Evolutionary conservation across 2,329 filamentous ascomycete species (phyloP).

Genomic region (Paraphoma chrysanthemicola): DNA sequence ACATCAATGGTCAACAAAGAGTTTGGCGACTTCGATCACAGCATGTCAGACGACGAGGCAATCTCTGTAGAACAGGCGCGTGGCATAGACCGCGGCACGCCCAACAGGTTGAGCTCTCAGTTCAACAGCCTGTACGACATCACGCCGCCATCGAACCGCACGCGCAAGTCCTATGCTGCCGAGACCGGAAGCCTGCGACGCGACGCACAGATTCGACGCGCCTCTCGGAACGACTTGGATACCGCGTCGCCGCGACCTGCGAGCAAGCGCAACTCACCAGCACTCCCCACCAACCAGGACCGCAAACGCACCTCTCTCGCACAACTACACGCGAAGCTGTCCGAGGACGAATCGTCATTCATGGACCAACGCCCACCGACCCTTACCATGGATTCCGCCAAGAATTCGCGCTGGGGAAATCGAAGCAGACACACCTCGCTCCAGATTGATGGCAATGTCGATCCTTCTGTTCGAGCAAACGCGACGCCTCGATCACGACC

Average conservation of each 20-base stretch:
- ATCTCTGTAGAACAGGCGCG: constrained; percentile 66
- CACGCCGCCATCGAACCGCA: constrained; percentile 50
- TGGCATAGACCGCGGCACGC: constrained; percentile 52
- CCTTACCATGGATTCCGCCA: constrained; percentile 47
- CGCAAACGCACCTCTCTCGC: constrained; percentile 58
- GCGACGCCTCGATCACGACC: constrained; percentile 41
- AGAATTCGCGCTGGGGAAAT: constrained; percentile 64
- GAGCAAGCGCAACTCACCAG: constrained; percentile 44
- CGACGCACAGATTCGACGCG: constrained; percentile 55
- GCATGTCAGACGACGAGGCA: constrained; percentile 48
- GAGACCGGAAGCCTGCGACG: constrained; percentile 50
- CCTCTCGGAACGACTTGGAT: constrained; percentile 51
- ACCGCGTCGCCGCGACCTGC: constrained; percentile 47
- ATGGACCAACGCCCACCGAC: constrained; percentile 59
- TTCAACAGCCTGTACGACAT: constrained; percentile 59
- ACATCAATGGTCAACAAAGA: constrained; percentile 50
- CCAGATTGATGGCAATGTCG: constrained; percentile 37
- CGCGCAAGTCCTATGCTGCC: constrained; percentile 42
- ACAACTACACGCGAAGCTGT: constrained; percentile 63
- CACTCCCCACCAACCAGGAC: constrained; percentile 40
- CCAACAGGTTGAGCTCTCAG: constrained; percentile 57
- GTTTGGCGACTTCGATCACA: constrained; percentile 52
- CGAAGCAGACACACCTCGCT: constrained; percentile 51
- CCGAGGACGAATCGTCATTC: constrained; percentile 61
- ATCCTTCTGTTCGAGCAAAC: constrained; percentile 25